phyloP scores from a whole-genome alignment of 805 yeast species.

The Cyberlindnera maritima region DNA sequence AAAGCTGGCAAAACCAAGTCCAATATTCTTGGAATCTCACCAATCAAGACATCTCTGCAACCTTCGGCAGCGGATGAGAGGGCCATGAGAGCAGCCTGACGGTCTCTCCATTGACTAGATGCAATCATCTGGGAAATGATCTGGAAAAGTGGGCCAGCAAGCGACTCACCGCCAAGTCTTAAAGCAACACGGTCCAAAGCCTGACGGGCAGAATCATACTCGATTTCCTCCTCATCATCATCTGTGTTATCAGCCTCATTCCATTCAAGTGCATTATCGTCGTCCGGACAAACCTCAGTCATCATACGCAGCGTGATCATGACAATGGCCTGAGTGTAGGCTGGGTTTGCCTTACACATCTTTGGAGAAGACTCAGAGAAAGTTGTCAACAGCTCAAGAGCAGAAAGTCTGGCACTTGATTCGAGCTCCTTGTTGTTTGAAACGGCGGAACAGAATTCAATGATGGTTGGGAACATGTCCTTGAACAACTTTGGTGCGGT shows the following conservation, averaged over 20 bases:
- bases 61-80: conserved; percentile 97
- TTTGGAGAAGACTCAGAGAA: conserved; percentile 92
- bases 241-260: conserved; percentile 73
- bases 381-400: conserved; percentile 84
- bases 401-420: conserved; percentile 74
- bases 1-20: conserved; percentile 85
- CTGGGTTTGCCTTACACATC: conserved; percentile 83
- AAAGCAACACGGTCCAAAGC: conserved; percentile 89
- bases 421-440: conserved; percentile 80
- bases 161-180: conserved; percentile 74
- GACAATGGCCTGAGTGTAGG: conserved; percentile 71
- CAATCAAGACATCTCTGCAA: conserved; percentile 81
- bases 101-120: conserved; percentile 84
- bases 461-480: conserved; percentile 85
- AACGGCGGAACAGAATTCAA: conserved; percentile 81
- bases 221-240: conserved; percentile 81
- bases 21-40: conserved; percentile 76
- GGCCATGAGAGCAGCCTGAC: conserved; percentile 97
- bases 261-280: conserved; percentile 89
- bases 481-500: conserved; percentile 93
- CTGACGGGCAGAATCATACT: conserved; percentile 90
- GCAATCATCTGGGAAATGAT: conserved; percentile 80
- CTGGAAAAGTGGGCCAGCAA: conserved; percentile 85
- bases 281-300: conserved; percentile 89
- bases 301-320: conserved; percentile 74